phyloP scores from a whole-genome alignment of 1,284 basidiomycete species.

The Marasmius fiardii region DNA sequence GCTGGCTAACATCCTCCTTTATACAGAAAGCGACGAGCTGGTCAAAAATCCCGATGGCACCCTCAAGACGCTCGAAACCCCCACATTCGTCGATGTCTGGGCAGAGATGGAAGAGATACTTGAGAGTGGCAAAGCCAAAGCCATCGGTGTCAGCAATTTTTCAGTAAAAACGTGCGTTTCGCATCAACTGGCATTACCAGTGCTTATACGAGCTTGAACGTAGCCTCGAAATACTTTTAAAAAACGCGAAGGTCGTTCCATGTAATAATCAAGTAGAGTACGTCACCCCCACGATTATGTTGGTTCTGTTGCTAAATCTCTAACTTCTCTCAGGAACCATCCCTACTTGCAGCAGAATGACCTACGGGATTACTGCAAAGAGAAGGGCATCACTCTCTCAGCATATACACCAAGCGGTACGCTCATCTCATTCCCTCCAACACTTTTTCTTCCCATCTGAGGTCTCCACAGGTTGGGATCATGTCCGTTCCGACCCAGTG shows the following conservation, averaged over 20 bases:
- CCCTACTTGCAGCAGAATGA: constrained; percentile 21
- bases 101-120: constrained; percentile 22
- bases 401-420: constrained; percentile 23
- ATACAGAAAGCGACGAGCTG: background rate
- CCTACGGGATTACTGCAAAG: constrained; percentile 19
- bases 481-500: constrained; percentile 35
- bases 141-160: constrained; percentile 43
- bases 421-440: background rate
- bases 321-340: constrained; percentile 17
- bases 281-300: background rate
- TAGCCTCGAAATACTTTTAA: constrained; percentile 27
- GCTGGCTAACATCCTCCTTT: too few relatives aligned
- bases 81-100: constrained; percentile 22
- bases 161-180: constrained; percentile 25
- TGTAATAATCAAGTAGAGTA: constrained; percentile 26
- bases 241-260: constrained; percentile 18
- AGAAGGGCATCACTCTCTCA: constrained; percentile 19
- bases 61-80: constrained; percentile 13
- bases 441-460: background rate
- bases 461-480: constrained; percentile 29
- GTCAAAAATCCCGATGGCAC: constrained; percentile 20
- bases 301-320: background rate
- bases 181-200: background rate
- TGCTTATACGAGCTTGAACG: background rate
- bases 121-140: constrained; percentile 24